Conservation (phyloP, 2,329 filamentous ascomycete genomes). For the Pseudogymnoascus sp. region DNA sequence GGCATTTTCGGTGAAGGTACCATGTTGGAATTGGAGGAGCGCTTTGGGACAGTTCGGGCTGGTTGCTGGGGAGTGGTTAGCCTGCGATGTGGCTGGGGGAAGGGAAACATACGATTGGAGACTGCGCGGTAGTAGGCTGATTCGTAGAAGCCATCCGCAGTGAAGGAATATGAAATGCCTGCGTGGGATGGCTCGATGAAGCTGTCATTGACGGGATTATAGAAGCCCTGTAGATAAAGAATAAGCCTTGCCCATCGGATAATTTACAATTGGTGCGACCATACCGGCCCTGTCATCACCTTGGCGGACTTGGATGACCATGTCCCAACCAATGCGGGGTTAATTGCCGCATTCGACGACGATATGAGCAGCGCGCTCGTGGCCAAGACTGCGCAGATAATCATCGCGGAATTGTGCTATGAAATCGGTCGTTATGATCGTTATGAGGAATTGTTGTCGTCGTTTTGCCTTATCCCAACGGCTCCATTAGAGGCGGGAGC, state of each 20-base stretch:
- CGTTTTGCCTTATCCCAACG: constrained; percentile 1
- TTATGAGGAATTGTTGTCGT: background rate
- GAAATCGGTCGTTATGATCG: background rate
- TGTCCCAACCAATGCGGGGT: constrained; percentile 53
- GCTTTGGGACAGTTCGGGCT: constrained; percentile 53
- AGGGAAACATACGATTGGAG: constrained; percentile 50
- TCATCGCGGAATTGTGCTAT: background rate
- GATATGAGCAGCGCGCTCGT: constrained; percentile 21
- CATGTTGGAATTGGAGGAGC: constrained; percentile 68
- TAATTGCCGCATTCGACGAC: constrained; percentile 32
- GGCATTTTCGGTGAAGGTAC: constrained; percentile 45
- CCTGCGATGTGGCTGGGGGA: background rate
- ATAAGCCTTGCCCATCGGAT: constrained; percentile 16
- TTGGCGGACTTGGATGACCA: constrained; percentile 64
- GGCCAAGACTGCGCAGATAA: constrained; percentile 19
- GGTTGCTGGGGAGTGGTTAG: constrained; percentile 35
- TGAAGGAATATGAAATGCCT: constrained; percentile 68
- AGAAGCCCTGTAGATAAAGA: constrained; percentile 48
- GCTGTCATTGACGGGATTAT: constrained; percentile 55
- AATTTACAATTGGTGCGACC: constrained; percentile 24
- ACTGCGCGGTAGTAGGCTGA: constrained; percentile 61
- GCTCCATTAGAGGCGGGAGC: background rate
- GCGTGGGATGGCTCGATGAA: constrained; percentile 58
- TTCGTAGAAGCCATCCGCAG: constrained; percentile 57
- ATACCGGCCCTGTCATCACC: constrained; percentile 60